Percentiles rank a stretch among this genome's conserved stretches.
Conservation (phyloP, 129 eudicot genomes). For the Pittosporum tobira region DNA sequence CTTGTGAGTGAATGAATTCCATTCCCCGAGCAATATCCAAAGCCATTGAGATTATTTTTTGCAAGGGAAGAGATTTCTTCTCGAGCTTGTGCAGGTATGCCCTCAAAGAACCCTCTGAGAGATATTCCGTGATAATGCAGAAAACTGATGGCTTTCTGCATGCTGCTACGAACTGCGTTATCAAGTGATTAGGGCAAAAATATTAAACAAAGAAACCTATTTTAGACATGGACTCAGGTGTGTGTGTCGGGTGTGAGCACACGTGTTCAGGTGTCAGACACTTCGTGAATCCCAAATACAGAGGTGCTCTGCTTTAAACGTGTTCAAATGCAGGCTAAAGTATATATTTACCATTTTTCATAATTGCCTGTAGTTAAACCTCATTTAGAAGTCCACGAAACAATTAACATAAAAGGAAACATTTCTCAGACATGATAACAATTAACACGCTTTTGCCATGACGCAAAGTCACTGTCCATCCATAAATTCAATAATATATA, state of each 20-base stretch:
- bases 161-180: slow-evolving; percentile 65
- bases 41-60: slow-evolving; percentile 47
- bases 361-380: neutral
- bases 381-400: neutral
- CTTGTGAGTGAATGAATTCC: slow-evolving; percentile 89
- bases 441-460: neutral
- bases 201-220: neutral
- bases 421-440: neutral
- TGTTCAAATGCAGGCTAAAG: too few species aligned
- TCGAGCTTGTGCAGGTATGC: slow-evolving; percentile 83
- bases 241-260: too few species aligned
- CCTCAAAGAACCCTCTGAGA: slow-evolving; percentile 87
- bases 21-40: slow-evolving; percentile 85
- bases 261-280: too few species aligned
- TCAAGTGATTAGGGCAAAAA: neutral
- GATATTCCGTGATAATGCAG: slow-evolving; percentile 77
- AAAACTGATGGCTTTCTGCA: slow-evolving; percentile 73
- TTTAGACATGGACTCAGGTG: neutral
- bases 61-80: slow-evolving; percentile 48
- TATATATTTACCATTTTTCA: too few species aligned
- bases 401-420: neutral
- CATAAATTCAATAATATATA: neutral
- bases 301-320: too few species aligned
- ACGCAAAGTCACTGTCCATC: neutral
- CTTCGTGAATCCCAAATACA: too few species aligned